These are phyloP conservation scores for Wickerhamiella infanticola DNA, from an alignment of 1,139 yeast species.

Conservation along the genomic window DNA sequence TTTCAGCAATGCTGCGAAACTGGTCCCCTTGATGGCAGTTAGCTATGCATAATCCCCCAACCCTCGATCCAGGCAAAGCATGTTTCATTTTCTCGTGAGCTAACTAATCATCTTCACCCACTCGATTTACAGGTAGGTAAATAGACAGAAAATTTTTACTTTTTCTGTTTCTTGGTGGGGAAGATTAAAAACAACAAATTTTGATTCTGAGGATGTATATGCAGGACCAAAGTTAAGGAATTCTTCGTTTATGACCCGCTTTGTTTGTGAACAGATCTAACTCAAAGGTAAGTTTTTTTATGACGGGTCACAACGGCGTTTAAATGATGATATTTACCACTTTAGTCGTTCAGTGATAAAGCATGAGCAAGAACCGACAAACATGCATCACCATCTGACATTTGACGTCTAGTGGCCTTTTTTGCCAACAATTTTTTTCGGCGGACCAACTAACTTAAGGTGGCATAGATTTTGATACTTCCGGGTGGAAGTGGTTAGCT, in stretches of 20 bases:
- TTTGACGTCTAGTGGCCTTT: neutral
- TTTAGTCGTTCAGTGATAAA: constrained; percentile 38
- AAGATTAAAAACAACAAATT: constrained; percentile 11
- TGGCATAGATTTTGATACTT: neutral
- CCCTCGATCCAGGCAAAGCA: too few species aligned
- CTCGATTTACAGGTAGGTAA: neutral
- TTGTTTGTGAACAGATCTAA: neutral
- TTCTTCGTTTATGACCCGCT: constrained; percentile 47
- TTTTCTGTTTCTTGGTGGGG: constrained; percentile 6
- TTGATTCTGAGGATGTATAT: constrained; percentile 43
- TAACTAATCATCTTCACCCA: neutral
- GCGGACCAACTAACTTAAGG: neutral
- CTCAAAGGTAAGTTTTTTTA: constrained; percentile 1
- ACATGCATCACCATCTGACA: constrained; percentile 91
- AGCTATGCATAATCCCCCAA: too few species aligned
- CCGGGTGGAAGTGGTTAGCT: neutral
- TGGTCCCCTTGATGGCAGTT: too few species aligned
- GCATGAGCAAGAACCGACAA: constrained; percentile 36
- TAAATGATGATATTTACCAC: constrained; percentile 25
- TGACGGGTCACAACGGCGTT: neutral
- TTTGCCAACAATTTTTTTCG: too few species aligned
- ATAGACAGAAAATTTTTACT: neutral
- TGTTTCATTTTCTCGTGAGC: neutral
- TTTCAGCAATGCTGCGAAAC: too few species aligned
- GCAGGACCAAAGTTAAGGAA: constrained; percentile 50